Percentiles rank a stretch among this genome's conserved stretches.
These are phyloP conservation scores for Juglanconis oblonga DNA, from an alignment of 2,329 filamentous ascomycete species.

Conservation along the genomic window DNA sequence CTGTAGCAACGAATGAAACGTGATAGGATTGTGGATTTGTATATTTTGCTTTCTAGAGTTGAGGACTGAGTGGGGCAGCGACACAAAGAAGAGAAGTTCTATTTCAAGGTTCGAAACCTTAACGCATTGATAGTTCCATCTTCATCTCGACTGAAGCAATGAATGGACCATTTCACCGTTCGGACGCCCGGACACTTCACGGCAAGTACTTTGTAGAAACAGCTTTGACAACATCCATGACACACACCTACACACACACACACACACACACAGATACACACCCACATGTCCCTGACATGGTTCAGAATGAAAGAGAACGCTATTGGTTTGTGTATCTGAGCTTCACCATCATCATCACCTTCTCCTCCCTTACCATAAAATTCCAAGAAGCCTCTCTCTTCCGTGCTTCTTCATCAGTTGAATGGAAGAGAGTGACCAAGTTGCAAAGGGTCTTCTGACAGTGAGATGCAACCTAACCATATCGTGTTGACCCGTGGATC, in stretches of 20 bases:
- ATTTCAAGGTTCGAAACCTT: slow-evolving; percentile 5
- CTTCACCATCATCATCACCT: not conserved
- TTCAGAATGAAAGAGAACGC: not conserved
- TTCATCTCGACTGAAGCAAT: slow-evolving; percentile 11
- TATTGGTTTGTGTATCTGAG: not conserved
- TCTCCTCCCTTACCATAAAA: too few relatives aligned
- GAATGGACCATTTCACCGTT: slow-evolving; percentile 10
- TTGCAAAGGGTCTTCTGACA: slow-evolving; percentile 10
- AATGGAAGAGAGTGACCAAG: not conserved
- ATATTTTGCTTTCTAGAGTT: not conserved
- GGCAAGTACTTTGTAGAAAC: too few relatives aligned
- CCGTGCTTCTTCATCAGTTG: not conserved
- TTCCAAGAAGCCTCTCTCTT: not conserved
- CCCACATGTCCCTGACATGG: too few relatives aligned
- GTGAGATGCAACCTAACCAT: slow-evolving; percentile 3
- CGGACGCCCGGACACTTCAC: slow-evolving; percentile 6
- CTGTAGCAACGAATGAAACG: not conserved
- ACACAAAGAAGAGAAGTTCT: not conserved
- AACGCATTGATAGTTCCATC: slow-evolving; percentile 4
- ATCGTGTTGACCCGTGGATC: slow-evolving; percentile 11
- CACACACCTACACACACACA: too few relatives aligned
- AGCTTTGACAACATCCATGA: too few relatives aligned
- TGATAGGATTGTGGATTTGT: not conserved
- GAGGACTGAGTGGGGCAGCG: not conserved
- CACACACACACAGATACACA: too few relatives aligned